Evolutionary conservation across 2,329 filamentous ascomycete species (phyloP).

Genomic region (Xylariaceae sp.): DNA sequence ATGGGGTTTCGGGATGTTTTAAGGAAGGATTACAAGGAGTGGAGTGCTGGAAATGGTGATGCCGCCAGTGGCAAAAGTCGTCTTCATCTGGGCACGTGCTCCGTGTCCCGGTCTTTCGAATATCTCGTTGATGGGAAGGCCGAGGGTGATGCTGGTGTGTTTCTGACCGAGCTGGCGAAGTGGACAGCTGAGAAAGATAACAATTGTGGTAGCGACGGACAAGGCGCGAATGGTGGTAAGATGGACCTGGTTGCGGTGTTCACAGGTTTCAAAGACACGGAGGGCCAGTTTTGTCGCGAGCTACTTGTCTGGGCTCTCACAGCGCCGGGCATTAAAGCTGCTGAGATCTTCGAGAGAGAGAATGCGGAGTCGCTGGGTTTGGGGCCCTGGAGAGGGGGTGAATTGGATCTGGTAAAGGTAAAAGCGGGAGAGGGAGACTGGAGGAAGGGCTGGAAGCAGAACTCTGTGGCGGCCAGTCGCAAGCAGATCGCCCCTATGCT

Average conservation of each 20-base stretch:
- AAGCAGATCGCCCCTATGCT: conserved; percentile 68
- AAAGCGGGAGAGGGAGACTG: conserved; percentile 34
- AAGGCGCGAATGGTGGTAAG: no score
- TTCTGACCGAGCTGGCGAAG: conserved; percentile 38
- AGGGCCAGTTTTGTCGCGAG: conserved; percentile 59
- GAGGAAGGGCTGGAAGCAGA: conserved; percentile 65
- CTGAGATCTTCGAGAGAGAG: conserved; percentile 49
- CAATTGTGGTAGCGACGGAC: conserved; percentile 42
- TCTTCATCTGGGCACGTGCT: conserved; percentile 63
- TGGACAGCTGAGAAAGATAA: conserved; percentile 10
- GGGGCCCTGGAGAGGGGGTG: conserved; percentile 48
- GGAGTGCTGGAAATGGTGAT: conserved; percentile 55
- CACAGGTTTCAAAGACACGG: conserved; percentile 58
- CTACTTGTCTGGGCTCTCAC: conserved; percentile 63
- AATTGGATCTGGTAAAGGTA: conserved; percentile 34
- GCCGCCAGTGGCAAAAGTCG: no score
- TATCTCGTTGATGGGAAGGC: conserved; percentile 54
- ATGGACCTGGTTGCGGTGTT: conserved; percentile 66
- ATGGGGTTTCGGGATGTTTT: conserved; percentile 64
- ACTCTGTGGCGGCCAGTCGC: conserved; percentile 55
- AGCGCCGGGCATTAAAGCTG: conserved; percentile 45
- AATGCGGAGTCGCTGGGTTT: conserved; percentile 51
- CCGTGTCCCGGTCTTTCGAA: conserved; percentile 58
- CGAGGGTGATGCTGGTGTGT: conserved; percentile 36
- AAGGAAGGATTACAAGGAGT: conserved; percentile 82